Evolutionary conservation across 257 asterid genomes (phyloP).

Genomic region (Solanum tarapatanum): DNA sequence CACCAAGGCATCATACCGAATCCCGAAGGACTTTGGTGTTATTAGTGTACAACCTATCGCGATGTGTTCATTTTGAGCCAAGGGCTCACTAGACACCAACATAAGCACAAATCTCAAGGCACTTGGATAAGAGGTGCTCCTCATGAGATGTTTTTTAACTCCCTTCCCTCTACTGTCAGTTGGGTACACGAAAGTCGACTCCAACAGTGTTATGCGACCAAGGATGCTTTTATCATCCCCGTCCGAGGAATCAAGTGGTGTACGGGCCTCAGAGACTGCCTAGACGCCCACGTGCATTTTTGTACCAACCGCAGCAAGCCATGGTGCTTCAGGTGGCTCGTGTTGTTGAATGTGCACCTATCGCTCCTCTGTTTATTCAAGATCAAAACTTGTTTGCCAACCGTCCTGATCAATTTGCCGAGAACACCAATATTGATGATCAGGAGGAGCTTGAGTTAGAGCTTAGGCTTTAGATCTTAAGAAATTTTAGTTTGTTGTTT

Average conservation of each 20-base stretch:
- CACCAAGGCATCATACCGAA: neutral
- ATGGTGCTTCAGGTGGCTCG: neutral
- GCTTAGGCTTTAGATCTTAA: neutral
- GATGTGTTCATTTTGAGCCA: neutral
- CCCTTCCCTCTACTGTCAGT: neutral
- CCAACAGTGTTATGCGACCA: neutral
- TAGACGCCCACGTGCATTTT: neutral
- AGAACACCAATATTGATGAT: neutral
- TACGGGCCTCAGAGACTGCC: neutral
- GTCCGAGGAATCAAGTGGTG: neutral
- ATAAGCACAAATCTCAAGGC: neutral
- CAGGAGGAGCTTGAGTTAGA: neutral
- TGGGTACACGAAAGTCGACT: neutral
- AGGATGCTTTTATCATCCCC: neutral
- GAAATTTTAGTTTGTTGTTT: too few species aligned
- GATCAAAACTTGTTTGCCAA: neutral
- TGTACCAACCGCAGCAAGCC: neutral
- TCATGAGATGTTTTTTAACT: neutral
- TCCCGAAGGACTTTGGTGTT: neutral
- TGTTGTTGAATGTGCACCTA: neutral
- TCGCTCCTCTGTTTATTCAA: neutral
- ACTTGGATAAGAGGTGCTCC: neutral
- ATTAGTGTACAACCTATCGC: neutral
- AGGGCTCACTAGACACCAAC: too few species aligned
- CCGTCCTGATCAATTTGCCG: neutral